Conservation (phyloP, 768 basidiomycete genomes). For the Tylopilus sp. region DNA sequence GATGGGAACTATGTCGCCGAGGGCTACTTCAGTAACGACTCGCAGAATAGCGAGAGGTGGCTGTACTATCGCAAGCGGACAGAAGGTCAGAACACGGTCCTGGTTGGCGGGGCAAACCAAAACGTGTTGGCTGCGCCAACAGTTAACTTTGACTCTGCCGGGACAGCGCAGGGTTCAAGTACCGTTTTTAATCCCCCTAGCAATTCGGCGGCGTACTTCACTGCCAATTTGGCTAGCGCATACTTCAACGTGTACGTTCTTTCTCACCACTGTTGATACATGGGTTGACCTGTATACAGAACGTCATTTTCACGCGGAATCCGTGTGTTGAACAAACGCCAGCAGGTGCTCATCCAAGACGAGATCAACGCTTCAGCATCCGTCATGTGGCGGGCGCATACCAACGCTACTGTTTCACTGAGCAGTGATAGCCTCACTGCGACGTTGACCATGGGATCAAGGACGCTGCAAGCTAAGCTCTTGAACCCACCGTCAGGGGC, state of each 20-base stretch:
- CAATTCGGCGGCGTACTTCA: slow-evolving; percentile 78
- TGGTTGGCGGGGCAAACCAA: slow-evolving; percentile 78
- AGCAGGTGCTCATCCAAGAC: slow-evolving; percentile 90
- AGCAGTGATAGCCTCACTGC: slow-evolving; percentile 58
- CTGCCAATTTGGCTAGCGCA: slow-evolving; percentile 72
- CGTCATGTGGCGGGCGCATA: slow-evolving; percentile 92
- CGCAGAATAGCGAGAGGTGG: slow-evolving; percentile 74
- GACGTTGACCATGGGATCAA: slow-evolving; percentile 65
- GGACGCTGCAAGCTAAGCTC: slow-evolving; percentile 64
- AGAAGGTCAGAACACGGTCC: slow-evolving; percentile 94
- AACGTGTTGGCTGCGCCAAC: slow-evolving; percentile 65
- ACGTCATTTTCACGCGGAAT: slow-evolving; percentile 81
- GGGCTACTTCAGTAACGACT: slow-evolving; percentile 75
- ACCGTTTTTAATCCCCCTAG: slow-evolving; percentile 64
- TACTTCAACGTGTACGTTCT: slow-evolving; percentile 67
- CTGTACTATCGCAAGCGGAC: slow-evolving; percentile 94
- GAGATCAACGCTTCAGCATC: slow-evolving; percentile 63
- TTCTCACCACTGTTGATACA: background rate
- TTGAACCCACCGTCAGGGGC: slow-evolving; percentile 67
- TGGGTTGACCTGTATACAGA: slow-evolving; percentile 33
- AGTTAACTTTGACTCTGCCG: slow-evolving; percentile 47
- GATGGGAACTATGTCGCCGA: slow-evolving; percentile 77
- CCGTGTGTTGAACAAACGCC: slow-evolving; percentile 75
- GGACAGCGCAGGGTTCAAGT: slow-evolving; percentile 79
- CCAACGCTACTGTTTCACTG: slow-evolving; percentile 81